These are phyloP conservation scores for Sordariomycetes sp. DNA, from an alignment of 2,329 filamentous ascomycete species.

Conservation along the genomic window DNA sequence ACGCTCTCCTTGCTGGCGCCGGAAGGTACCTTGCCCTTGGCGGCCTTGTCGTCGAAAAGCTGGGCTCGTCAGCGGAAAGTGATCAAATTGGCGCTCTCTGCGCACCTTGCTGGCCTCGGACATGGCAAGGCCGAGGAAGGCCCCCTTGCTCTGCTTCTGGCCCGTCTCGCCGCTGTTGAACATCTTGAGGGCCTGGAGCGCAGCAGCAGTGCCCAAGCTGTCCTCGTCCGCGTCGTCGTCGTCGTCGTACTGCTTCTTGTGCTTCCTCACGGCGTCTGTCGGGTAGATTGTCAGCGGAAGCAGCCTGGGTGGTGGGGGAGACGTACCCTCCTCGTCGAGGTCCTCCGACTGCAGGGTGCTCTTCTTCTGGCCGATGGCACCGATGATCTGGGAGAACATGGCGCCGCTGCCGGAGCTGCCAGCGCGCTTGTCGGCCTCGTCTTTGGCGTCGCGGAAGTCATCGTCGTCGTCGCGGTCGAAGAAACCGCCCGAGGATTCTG, in stretches of 20 bases:
- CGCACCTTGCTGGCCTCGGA: slow-evolving; percentile 70
- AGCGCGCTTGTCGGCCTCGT: slow-evolving; percentile 36
- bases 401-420: slow-evolving; percentile 35
- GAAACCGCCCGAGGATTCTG: slow-evolving; percentile 23
- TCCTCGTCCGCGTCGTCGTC: slow-evolving; percentile 35
- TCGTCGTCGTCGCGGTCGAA: slow-evolving; percentile 33
- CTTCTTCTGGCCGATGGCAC: slow-evolving; percentile 40
- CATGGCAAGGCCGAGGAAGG: slow-evolving; percentile 82
- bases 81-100: slow-evolving; percentile 1
- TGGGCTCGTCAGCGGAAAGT: slow-evolving; percentile 11
- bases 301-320: too few species aligned
- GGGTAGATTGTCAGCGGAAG: too few species aligned
- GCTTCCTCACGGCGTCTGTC: slow-evolving; percentile 60
- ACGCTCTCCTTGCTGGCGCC: slow-evolving; percentile 71
- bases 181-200: slow-evolving; percentile 73
- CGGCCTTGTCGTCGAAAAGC: slow-evolving; percentile 51
- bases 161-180: slow-evolving; percentile 52
- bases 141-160: slow-evolving; percentile 55
- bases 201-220: slow-evolving; percentile 62
- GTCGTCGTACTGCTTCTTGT: slow-evolving; percentile 62
- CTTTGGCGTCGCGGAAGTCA: slow-evolving; percentile 36
- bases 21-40: slow-evolving; percentile 41
- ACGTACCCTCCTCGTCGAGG: slow-evolving; percentile 37
- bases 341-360: slow-evolving; percentile 36
- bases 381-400: slow-evolving; percentile 40